These are phyloP conservation scores for Henckelia pumila DNA, from an alignment of 257 asterid genomes.

Conservation along the genomic window DNA sequence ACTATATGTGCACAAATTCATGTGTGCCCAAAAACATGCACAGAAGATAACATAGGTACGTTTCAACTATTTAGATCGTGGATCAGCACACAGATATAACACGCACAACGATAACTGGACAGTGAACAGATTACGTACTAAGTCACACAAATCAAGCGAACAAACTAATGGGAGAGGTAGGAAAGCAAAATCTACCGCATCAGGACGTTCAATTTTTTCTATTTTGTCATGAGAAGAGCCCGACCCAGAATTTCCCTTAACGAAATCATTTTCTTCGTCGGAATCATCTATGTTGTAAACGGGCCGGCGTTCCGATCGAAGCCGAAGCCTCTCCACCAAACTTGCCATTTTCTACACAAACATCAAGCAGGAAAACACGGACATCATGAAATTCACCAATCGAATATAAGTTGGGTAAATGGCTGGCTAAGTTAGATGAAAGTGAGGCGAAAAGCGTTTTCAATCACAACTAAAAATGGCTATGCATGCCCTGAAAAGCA, in stretches of 20 bases:
- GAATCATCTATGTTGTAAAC: conserved; percentile 81
- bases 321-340: conserved; percentile 64
- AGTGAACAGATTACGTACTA: background rate
- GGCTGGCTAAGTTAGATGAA: too few species aligned
- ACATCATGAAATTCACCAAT: background rate
- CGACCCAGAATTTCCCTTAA: conserved; percentile 31
- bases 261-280: conserved; percentile 65
- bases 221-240: conserved; percentile 32
- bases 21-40: conserved; percentile 5
- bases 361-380: background rate
- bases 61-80: background rate
- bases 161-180: background rate
- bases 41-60: conserved; percentile 2
- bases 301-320: conserved; percentile 81
- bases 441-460: background rate
- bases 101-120: background rate
- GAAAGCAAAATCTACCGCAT: conserved; percentile 34
- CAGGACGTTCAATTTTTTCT: conserved; percentile 48
- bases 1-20: background rate
- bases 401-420: too few species aligned
- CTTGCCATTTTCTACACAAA: conserved; percentile 40
- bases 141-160: conserved; percentile 6
- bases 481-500: too few species aligned
- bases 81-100: background rate
- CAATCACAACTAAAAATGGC: too few species aligned